Evolutionary conservation across 2,329 filamentous ascomycete species (phyloP), one percentile per base, ranked within the genome.

Genomic region (Corinectria fuckeliana): DNA sequence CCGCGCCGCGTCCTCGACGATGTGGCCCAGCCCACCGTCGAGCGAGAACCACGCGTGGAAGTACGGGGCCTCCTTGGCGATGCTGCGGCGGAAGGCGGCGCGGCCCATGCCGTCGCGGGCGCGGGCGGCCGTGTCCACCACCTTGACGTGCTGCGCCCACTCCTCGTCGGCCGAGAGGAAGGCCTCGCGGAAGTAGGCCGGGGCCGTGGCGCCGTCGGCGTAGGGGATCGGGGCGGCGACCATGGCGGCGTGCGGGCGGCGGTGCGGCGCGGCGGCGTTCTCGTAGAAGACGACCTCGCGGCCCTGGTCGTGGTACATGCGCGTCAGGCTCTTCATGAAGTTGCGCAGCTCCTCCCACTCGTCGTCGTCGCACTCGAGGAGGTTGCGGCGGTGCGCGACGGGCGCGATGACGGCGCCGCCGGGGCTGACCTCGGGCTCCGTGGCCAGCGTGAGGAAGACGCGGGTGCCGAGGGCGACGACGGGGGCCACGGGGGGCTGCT

Each of bases 341-440:
- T 99, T 99, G 67, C 95, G 91, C 5, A 99, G 89, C 77, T 99
- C 95, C 73, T 99, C 95, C 96, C 96, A 99, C 75, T 99, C 95
- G 72, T 99, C 95, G 72, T 99, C 94, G 75, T 98, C 94, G 75
- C 95, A 99, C 76, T 97, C 94, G n/a, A 99, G 81, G 0, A 99
- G 86, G 74, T 98, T 99, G 21, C 83, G 88, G 51, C 89, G 89
- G 74, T 99, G 95, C 67, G 93, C 87, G 20, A 95, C 87, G 5
- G 95, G 95, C 3, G 93, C 92, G 62, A 99, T 95, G 57, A 95
- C 89, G 6, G 93, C 91, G 48, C 93, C 90, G 44, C 92, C 92
- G 49, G 91, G 84, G 66, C 86, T 91, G 41, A 99, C 80, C 72
- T 98, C 94, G 0, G 95, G 96, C 67, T 94, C 89, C 0, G 95